phyloP scores from a whole-genome alignment of 2,329 filamentous ascomycete species.

The Aspergillus eucalypticola region DNA sequence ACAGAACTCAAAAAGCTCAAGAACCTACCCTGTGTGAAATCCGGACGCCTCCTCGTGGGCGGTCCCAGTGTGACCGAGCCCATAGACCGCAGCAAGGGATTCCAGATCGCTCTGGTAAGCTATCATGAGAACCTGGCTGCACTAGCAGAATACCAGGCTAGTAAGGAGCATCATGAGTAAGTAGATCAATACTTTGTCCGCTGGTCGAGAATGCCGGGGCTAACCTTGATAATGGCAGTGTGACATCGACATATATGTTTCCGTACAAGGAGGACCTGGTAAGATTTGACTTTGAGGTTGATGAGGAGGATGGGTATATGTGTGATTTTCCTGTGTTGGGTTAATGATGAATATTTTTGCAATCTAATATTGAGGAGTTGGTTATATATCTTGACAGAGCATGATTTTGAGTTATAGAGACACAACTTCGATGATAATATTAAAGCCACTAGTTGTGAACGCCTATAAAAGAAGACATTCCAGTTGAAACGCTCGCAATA shows the following conservation, averaged over 20 bases:
- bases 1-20: conserved; percentile 53
- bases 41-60: conserved; percentile 53
- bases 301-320: conserved; percentile 37
- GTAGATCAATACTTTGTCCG: neutral
- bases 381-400: no score
- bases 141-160: conserved; percentile 55
- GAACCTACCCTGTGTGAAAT: conserved; percentile 50
- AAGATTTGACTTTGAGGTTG: conserved; percentile 56
- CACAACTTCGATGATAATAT: no score
- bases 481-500: no score
- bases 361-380: no score
- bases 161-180: conserved; percentile 54
- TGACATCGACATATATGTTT: conserved; percentile 54
- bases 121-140: conserved; percentile 51
- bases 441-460: no score
- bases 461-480: no score
- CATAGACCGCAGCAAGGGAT: conserved; percentile 56
- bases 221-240: conserved; percentile 35
- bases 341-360: neutral
- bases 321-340: conserved; percentile 14
- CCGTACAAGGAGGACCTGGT: conserved; percentile 56
- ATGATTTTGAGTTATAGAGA: no score
- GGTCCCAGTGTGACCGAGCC: conserved; percentile 56
- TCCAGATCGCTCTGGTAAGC: conserved; percentile 54
- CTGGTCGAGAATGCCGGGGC: neutral